Percentiles rank a stretch among this genome's conserved stretches.
Conservation (phyloP, 257 asterid species). For the Penstemon newberryi region DNA sequence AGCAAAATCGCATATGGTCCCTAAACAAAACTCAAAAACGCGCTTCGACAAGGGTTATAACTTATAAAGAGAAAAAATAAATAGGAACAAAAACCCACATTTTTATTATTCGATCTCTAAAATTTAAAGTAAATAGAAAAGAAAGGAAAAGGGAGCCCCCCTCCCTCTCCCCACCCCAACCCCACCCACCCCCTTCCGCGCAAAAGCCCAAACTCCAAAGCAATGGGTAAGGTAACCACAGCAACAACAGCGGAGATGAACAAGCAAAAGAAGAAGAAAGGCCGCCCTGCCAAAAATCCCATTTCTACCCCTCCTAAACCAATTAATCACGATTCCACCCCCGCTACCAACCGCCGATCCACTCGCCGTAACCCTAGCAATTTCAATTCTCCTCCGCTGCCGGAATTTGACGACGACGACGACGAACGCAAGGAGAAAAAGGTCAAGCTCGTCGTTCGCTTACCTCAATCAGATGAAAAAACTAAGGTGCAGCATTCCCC, state of each 20-base stretch:
- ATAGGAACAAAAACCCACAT: too few species aligned
- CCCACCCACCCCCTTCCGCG: too few species aligned
- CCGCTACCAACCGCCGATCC: constrained; percentile 42
- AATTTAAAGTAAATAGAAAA: too few species aligned
- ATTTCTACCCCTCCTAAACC: constrained; percentile 30
- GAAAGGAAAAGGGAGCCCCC: too few species aligned
- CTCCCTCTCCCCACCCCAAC: too few species aligned
- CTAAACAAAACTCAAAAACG: too few species aligned
- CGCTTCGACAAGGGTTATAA: too few species aligned
- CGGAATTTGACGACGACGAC: constrained; percentile 55
- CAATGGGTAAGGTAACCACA: constrained; percentile 68
- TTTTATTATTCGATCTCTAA: too few species aligned
- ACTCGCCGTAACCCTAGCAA: constrained; percentile 42
- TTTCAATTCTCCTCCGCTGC: constrained; percentile 24
- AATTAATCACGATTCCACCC: constrained; percentile 38
- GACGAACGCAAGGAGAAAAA: constrained; percentile 72
- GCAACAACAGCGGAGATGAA: constrained; percentile 39
- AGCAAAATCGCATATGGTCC: too few species aligned
- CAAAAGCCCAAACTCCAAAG: constrained; percentile 24
- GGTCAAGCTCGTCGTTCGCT: constrained; percentile 56
- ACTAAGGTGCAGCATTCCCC: constrained; percentile 35
- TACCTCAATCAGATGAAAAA: constrained; percentile 45
- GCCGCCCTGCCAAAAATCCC: constrained; percentile 57
- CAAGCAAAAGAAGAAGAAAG: constrained; percentile 71
- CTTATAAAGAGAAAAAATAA: too few species aligned